Conservation (phyloP, 177 flowering plant genomes). For the Vitis hybrid region DNA sequence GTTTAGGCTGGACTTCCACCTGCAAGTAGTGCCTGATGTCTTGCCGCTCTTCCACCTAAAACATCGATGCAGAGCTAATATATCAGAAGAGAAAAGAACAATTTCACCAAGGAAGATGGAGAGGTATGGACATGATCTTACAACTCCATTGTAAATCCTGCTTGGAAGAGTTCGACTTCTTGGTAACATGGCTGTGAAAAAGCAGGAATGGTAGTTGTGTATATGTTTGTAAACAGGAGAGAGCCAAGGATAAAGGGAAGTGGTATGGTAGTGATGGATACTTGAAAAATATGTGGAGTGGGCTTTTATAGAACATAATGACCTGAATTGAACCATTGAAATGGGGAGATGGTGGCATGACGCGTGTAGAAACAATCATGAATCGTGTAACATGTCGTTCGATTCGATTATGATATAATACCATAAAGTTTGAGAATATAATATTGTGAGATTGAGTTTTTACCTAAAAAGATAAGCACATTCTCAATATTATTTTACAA, state of each 20-base stretch:
- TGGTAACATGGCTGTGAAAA: conserved; percentile 20
- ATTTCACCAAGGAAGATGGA: not conserved
- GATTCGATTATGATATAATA: no score
- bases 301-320: conserved; percentile 1
- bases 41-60: conserved; percentile 32
- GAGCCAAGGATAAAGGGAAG: not conserved
- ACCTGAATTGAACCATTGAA: not conserved
- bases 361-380: no score
- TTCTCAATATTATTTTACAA: no score
- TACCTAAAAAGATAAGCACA: no score
- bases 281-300: not conserved
- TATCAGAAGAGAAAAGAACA: not conserved
- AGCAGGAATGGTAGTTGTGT: no score
- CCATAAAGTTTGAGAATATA: no score
- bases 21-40: conserved; percentile 30
- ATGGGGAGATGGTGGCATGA: no score
- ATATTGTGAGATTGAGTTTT: no score
- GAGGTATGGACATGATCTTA: not conserved
- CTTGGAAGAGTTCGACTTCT: conserved; percentile 32
- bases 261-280: not conserved
- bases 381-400: no score
- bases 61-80: not conserved
- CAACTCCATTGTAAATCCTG: conserved; percentile 28
- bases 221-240: not conserved
- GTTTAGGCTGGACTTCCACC: conserved; percentile 28